Base-by-base conservation (phyloP, 306 rosid genomes). In the Carpinus fangiana region DNA sequence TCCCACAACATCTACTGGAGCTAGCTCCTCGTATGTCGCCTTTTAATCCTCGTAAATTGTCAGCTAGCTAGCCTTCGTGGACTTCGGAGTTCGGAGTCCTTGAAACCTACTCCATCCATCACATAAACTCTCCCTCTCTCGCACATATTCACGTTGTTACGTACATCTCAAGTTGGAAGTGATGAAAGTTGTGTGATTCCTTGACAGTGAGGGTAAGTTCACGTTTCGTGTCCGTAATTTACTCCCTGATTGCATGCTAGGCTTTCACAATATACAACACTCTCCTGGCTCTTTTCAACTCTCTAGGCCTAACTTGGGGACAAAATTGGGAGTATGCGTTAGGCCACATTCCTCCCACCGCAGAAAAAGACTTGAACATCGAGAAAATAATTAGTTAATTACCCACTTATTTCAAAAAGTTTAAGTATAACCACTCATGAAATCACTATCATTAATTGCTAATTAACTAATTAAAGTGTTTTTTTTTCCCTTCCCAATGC, bases 191-290 rank as follows among this genome's bases (percentile, higher is more conserved):
- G 50, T 23, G 57, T 23, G 57, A 4, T 53, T 18, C 5, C 78
- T 51, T 81, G 60, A 41, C n/a, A 5, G 2, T 4, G 8, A 76
- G 70, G 77, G 34, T 48, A 1, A 20, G 14, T 67, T 56, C 85
- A 73, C 47, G 68, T 82, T 18, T 68, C 8, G 16, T 45, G 52
- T 4, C 80, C 86, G 28, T 61, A 12, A 43, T 52, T 79, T 76
- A 50, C 87, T 83, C 76, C 81, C 16, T 28, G 65, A 73, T 72
- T 46, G 13, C 0, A 16, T 66, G 74, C 41, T 14, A 21, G 38
- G 38, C 8, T 38, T 38, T 8, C 50, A 18, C 45, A 5, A 13
- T 5, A 7, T 14, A 65, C 12, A 12, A 16, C 8, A 34, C 46
- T 14, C 9, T 0, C 17, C 17, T 10, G 17, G 11, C 68, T 23